A percentile compares a stretch with the other conserved stretches of the same genome.
phyloP scores from a whole-genome alignment of 805 yeast genomes.

The Peterozyma toletana region DNA sequence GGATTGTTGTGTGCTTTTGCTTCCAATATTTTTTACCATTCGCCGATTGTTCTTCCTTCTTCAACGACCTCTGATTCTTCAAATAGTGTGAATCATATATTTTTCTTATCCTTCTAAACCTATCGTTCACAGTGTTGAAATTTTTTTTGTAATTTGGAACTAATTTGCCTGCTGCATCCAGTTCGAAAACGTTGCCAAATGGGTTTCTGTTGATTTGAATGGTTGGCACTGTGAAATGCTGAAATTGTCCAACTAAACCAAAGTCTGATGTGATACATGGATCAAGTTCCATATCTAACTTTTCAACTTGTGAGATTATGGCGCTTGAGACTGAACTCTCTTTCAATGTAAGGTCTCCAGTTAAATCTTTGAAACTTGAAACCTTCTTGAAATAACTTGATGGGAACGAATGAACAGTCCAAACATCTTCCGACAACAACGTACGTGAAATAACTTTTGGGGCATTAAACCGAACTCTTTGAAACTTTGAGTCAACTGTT shows the following conservation, averaged over 20 bases:
- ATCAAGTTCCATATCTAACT: constrained; percentile 31
- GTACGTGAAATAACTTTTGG: constrained; percentile 26
- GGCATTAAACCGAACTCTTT: constrained; percentile 14
- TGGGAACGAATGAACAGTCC: constrained; percentile 42
- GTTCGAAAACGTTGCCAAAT: background rate
- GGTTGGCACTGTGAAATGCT: constrained; percentile 19
- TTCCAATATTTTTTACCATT: constrained; percentile 23
- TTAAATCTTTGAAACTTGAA: constrained; percentile 33
- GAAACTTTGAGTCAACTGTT: constrained; percentile 1
- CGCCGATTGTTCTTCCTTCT: constrained; percentile 15
- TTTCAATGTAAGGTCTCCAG: constrained; percentile 34
- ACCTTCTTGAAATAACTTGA: constrained; percentile 41
- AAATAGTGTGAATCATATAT: constrained; percentile 21
- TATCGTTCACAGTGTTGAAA: constrained; percentile 17
- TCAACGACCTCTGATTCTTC: constrained; percentile 13
- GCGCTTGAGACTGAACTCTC: constrained; percentile 21
- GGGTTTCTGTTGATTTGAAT: constrained; percentile 5
- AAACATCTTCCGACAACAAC: constrained; percentile 38
- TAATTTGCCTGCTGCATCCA: background rate
- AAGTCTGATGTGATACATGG: constrained; percentile 30
- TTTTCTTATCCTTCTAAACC: constrained; percentile 19
- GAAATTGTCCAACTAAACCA: constrained; percentile 28
- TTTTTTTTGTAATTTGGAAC: background rate
- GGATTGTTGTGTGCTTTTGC: constrained; percentile 14
- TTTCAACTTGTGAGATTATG: constrained; percentile 32